Evolutionary conservation across 495 filamentous ascomycete genomes (phyloP), one percentile per base, ranked within the genome.

Genomic region (Penicillium subrubescens): DNA sequence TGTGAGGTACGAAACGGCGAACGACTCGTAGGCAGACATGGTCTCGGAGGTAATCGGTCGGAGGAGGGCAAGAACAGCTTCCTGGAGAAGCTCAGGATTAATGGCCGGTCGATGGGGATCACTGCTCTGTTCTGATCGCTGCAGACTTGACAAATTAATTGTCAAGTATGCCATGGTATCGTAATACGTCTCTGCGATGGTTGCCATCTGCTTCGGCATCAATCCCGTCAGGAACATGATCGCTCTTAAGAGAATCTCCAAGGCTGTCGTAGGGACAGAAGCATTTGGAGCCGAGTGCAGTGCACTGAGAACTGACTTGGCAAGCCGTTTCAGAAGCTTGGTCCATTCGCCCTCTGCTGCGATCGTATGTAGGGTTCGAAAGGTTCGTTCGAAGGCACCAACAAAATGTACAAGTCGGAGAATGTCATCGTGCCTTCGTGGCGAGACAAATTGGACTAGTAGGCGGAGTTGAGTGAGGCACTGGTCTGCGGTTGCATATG

Each of bases 21-120:
- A 89, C 29, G 83, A 83, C 67, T 84, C 81, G 64, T 90, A 90
- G 2, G 82, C 81, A 15, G 73, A 74, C 29, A 79, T 74, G 0
- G 81, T 84, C 64, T 82, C 77, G 2, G 77, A 76, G 6, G 73
- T 83, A 19, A 82, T 79, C 1, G 79, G 78, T 52, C 76, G 71
- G 11, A 89, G 67, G 44, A 89, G 77, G 27, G 79, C 76, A 31
- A 87, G 61, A 5, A 85, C 74, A 63, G 74, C 73, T 35, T 79
- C 57, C 69, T 72, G 57, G 6, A 81, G 60, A 21, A 69, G 59
- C 6, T 71, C 62, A 12, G 60, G 65, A 6, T 55, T 21, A 19
- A 66, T 25, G 0, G 14, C 33, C 2, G 21, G 31, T 10, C 21
- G 21, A 37, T 12, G 21, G 19, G 14, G 14, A 27, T 23, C 43